Base-by-base conservation (phyloP, 495 filamentous ascomycete genomes). In the Aspergillus baeticus region DNA sequence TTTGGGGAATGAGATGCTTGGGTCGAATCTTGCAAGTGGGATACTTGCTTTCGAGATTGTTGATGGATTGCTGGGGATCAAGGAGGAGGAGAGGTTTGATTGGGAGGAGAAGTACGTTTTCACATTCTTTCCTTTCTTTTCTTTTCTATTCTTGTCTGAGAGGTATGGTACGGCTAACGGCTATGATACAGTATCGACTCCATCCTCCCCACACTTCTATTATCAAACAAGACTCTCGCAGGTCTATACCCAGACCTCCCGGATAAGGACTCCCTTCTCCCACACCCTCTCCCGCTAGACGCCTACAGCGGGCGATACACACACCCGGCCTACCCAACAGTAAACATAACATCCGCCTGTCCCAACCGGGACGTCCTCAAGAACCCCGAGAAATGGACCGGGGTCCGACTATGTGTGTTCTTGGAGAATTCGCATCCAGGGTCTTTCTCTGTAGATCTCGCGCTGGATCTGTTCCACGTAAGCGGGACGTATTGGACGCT, bases 1-100 rank as follows among this genome's bases (percentile, higher is more conserved):
- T 14, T n/a, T 57, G 10, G 54, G 54, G 17, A 49, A 57, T 41
- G 38, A 49, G 14, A 29, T 49, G 45, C 5, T 26, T 6, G 43
- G 44, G 1, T 33, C 45, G 11, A 50, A 50, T 42, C n/a, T 20
- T 2, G 54, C 35, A 13, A 26, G 21, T 10, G 15, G n/a, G 17
- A 17, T 49, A 2, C 20, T 57, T 17, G 10, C 34, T 2, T 49
- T 15, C 34, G 43, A 57, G 38, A 38, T 57, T 33, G 21, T 57
- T 20, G 54, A 57, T 34, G 8, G 31, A 10, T n/a, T 54, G 14
- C 39, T 54, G n/a, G 39, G 23, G 8, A 34, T 31, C 0, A 23
- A 15, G 3, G 51, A 20, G 51, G 15, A 21, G 5, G 51, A 54
- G 23, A 23, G 37, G 2, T 45, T 54, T n/a, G 39, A 35, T 21